Evolutionary conservation across 2,329 filamentous ascomycete species (phyloP), one percentile per base, ranked within the genome.

Genomic region (Thielaviopsis ethacetica): DNA sequence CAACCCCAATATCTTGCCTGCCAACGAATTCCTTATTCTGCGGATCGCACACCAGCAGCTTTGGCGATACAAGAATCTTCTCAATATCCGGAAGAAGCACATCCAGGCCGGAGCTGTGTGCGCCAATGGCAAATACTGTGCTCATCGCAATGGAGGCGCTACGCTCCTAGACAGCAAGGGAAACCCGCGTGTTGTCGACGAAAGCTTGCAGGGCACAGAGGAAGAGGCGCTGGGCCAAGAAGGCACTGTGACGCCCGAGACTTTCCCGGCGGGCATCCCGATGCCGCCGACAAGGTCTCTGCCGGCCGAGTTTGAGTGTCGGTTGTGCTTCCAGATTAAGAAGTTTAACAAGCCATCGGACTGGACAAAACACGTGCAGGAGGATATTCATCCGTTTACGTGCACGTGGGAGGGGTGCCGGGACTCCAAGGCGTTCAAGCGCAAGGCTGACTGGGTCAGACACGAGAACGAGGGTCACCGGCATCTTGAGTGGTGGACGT

Each of bases 301-400:
- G 6, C 91, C 91, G 0, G 88, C 90, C 3, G 84, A 91, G 66
- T 91, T 95, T 62, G 91, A 96, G 72, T 96, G 91, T 65, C 85
- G 86, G 44, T 74, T 95, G 22, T 95, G 91, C 72, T 95, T 88
- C 73, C 82, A 84, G 64, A 79, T 83, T 57, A 95, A 93, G 75
- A 88, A 83, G 65, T 90, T 93, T 65, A 81, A 84, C 65, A 95
- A 95, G 69, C 91, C 90, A 17, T 95, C 90, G 0, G 91, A 96
- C 70, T 96, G 91, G 91, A 95, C 90, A 1, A 95, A 96, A 69
- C 91, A 96, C 67, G 88, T 96, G 0, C 88, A 95, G 65, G 91
- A 95, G 70, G 91, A 96, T 68, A 82, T 95, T 0, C 87, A 93
- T 67, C 91, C 91, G 0, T 95, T 95, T 65, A 94, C 88, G 2